A percentile compares a stretch with the other conserved stretches of the same genome.
Conservation (phyloP, 345 rosid species). For the Citrus medica region DNA sequence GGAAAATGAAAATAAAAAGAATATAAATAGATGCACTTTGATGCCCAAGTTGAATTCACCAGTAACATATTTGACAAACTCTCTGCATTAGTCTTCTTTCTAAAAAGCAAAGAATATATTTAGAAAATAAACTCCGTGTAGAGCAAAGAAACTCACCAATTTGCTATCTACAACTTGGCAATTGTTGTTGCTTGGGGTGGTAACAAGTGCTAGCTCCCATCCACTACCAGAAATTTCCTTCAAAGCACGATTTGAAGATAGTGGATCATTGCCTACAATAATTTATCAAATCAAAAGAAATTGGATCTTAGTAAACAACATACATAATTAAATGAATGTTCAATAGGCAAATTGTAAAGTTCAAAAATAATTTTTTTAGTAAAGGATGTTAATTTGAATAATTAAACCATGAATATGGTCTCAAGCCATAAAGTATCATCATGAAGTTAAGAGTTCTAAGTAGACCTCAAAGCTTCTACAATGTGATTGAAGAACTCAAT, state of each 20-base stretch:
- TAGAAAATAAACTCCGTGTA: not conserved
- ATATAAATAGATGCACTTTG: not conserved
- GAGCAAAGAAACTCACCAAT: slow-evolving; percentile 40
- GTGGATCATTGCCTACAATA: slow-evolving; percentile 40
- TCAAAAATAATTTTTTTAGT: not conserved
- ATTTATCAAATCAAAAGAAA: not conserved
- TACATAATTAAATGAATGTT: not conserved
- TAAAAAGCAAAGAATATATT: not conserved
- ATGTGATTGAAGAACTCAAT: not conserved
- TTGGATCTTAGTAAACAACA: not conserved
- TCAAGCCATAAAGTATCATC: too few relatives aligned
- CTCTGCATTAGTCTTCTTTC: not conserved
- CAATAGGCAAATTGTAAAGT: not conserved
- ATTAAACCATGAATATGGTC: not conserved
- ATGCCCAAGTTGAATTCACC: not conserved
- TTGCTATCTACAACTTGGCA: slow-evolving; percentile 35
- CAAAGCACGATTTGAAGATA: slow-evolving; percentile 40
- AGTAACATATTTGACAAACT: not conserved
- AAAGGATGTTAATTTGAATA: not conserved
- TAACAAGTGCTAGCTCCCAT: slow-evolving; percentile 95
- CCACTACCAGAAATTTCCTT: slow-evolving; percentile 63
- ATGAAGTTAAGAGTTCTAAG: too few relatives aligned
- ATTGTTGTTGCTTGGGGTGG: slow-evolving; percentile 54
- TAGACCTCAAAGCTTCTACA: not conserved
- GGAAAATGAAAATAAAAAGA: not conserved